Evolutionary conservation across 768 basidiomycete species (phyloP), one percentile per base, ranked within the genome.

Genomic region (Mycena leptocephala): DNA sequence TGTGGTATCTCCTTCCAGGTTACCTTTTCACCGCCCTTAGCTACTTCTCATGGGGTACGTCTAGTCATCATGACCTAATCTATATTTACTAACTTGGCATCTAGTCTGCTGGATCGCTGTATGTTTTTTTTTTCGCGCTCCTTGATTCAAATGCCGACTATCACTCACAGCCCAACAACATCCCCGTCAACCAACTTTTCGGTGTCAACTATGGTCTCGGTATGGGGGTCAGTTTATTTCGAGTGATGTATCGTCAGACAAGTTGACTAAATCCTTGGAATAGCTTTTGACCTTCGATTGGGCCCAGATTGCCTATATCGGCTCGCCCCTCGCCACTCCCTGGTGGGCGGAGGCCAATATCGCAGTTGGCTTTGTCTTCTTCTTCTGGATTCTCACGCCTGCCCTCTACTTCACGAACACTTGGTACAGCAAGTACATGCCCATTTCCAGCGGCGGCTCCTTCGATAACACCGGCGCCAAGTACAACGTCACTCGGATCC

Each of bases 11-110:
- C 79, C 81, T 88, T 76, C 87, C 87, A 13, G 86, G 86, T 11
- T 88, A 87, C 77, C 80, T 90, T 79, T 86, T 86, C 82, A 89
- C 87, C 82, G 91, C 86, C 32, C 88, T 90, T 32, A 91, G 85
- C 30, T 92, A 89, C 80, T 93, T 91, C 80, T 90, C 90, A 2
- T 91, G 90, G 90, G 90, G 91, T 5, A 89, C 87, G 32, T 90
- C 24, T 14, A 11, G 82, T 41, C 3, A 7, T n/a, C 18, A 11
- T 22, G 32, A 24, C 53, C 10, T 28, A 10, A 7, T 58, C 48
- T 28, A n/a, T 43, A 7, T 68, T 11, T 56, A 5, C 67, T 75
- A 11, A 28, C 10, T 35, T 20, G 28, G 22, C 8, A 1, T 37
- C 20, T 30, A 69, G 74, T 75, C 5, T 75, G 74, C 74, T 75